Percentiles rank a stretch among this genome's conserved stretches.
Conservation (phyloP, 1,284 basidiomycete genomes). For the Cryptococcus floricola region DNA sequence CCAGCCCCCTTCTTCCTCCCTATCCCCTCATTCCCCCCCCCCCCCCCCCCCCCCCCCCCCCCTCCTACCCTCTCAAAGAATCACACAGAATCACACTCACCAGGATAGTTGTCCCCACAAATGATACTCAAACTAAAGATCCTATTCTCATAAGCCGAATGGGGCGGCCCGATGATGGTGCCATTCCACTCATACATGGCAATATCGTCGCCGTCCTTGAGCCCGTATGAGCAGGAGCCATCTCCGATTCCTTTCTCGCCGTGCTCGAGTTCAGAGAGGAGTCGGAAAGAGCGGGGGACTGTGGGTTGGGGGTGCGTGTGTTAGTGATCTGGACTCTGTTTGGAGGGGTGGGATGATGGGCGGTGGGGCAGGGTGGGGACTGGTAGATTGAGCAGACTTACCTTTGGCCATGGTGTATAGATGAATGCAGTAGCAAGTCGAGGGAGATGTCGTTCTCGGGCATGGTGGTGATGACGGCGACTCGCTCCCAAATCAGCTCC, state of each 20-base stretch:
- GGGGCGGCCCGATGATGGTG: slow-evolving; percentile 96
- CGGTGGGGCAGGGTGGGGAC: background rate
- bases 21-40: background rate
- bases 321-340: background rate
- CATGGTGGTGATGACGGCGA: no score
- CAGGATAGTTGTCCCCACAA: slow-evolving; percentile 81
- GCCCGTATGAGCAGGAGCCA: slow-evolving; percentile 91
- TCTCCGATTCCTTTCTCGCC: slow-evolving; percentile 99
- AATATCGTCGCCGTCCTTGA: slow-evolving; percentile 88
- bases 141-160: slow-evolving; percentile 96
- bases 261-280: slow-evolving; percentile 97
- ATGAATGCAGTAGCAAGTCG: no score
- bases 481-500: background rate
- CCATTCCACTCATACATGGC: slow-evolving; percentile 98
- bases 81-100: slow-evolving; percentile 51
- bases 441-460: no score
- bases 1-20: background rate
- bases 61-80: background rate
- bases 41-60: no score
- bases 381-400: slow-evolving; percentile 28
- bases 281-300: slow-evolving; percentile 95
- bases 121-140: slow-evolving; percentile 94
- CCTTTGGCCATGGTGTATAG: slow-evolving; percentile 59
- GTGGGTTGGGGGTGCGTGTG: background rate
- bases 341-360: background rate